phyloP scores from a whole-genome alignment of 805 yeast species.

The Myxozyma kluyveri region DNA sequence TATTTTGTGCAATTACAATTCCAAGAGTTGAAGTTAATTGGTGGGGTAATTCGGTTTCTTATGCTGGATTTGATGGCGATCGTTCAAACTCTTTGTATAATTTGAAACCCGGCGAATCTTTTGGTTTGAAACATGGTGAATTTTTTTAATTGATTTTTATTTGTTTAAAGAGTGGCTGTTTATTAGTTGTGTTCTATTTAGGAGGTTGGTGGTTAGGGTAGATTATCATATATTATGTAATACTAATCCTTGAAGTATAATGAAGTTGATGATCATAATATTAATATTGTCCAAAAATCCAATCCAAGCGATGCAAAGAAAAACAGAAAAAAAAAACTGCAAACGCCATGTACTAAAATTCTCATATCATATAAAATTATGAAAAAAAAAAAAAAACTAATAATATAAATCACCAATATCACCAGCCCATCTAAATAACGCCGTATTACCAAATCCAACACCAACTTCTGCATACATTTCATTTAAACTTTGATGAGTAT shows the following conservation, averaged over 20 bases:
- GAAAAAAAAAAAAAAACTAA: neutral
- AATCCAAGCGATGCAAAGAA: too few relatives aligned
- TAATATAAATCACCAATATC: conserved; percentile 24
- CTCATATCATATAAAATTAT: neutral
- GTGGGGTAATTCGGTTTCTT: conserved; percentile 58
- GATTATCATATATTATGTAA: too few relatives aligned
- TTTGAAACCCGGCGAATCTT: conserved; percentile 35
- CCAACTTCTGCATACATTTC: conserved; percentile 21
- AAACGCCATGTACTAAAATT: neutral
- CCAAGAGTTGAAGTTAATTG: conserved; percentile 46
- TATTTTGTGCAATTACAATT: conserved; percentile 51
- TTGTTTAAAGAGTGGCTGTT: neutral
- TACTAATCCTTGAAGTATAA: too few relatives aligned
- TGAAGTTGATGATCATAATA: neutral
- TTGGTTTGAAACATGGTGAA: conserved; percentile 39
- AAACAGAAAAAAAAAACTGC: neutral
- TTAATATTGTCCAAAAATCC: neutral
- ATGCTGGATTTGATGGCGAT: conserved; percentile 22
- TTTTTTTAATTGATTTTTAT: conserved; percentile 1
- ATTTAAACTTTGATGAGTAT: conserved; percentile 6
- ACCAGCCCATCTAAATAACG: conserved; percentile 22
- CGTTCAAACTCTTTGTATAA: conserved; percentile 20
- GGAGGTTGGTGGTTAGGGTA: too few relatives aligned
- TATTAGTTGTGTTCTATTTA: too few relatives aligned
- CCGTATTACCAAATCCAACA: conserved; percentile 20